Base-by-base conservation (phyloP, 1,284 basidiomycete species). In the Leccinum solheimii region DNA sequence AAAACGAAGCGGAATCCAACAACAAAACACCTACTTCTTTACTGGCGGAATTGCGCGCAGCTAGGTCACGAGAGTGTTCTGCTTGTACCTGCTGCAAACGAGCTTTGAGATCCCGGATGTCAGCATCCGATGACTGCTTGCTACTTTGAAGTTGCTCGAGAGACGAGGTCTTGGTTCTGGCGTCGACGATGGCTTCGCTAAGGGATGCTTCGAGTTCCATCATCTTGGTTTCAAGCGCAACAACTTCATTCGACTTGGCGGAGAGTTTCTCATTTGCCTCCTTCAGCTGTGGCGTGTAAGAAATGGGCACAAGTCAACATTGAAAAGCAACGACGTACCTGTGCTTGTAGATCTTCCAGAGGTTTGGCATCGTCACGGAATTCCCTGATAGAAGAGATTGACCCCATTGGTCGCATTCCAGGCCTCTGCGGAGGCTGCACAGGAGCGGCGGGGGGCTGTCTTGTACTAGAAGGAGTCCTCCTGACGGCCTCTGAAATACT, bases 351-450 rank as follows among this genome's bases (percentile, higher is more conserved):
- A 58, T 85, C 86, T 58, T 82, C 80, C 26, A 84, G 65, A 16
- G 74, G 80, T 67, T 83, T 83, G n/a, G 72, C 77, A 66, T 86
- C 86, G 65, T 86, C 87, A 65, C 82, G 84, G 11, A 87, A 78
- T 67, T 90, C 90, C 62, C 79, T 83, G 62, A 91, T 85, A 4
- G 90, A 89, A 13, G 87, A 82, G 55, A 91, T 85, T 3, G 90
- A 91, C 14, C 80, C 77, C 27, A 82, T 68, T 23, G 82, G 74
- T 38, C 84, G 80, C 51, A 80, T 70, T 26, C 79, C 66, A n/a
- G 58, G 40, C 58, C 75, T 59, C 54, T 76, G 67, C 5, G 70
- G 63, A 21, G 72, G 63, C 27, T 72, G 63, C 16, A 62, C 65
- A 30, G 69, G 30, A 48, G 62, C 55, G n/a, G 74, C 59, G 54